Evolutionary conservation across 345 rosid species (phyloP), one percentile per base, ranked within the genome.

Genomic region (Excoecaria cochinchinensis): DNA sequence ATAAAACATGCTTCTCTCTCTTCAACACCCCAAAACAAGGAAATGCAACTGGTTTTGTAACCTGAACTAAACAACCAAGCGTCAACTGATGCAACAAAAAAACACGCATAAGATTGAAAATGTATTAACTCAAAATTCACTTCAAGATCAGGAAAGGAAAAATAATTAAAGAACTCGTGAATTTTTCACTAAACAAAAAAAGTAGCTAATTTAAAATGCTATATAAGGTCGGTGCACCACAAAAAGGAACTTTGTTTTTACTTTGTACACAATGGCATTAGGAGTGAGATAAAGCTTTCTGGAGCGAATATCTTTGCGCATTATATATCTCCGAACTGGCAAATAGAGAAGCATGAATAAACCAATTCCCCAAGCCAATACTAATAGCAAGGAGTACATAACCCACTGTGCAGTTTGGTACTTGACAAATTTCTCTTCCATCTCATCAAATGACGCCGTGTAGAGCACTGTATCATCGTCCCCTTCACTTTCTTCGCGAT

Each of bases 11-110:
- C 87, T 88, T 90, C 87, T 88, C 92, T 75, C 82, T 90, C 79
- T 87, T 85, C 24, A 90, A 77, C 57, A 85, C 86, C 77, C 95
- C 95, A 61, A 89, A 84, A 83, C 89, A 90, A 6, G 94, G 94
- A 79, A 88, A 85, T 69, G 85, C 75, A 14, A 88, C 89, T 3
- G 90, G 95, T 78, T 76, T 90, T 0, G 84, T 83, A 50, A 85
- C 92, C 95, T 90, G 68, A 70, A 63, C 53, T 73, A 17, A 80
- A 48, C 15, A 48, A 57, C 58, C 53, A 16, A 67, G 40, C 25
- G 16, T 65, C 47, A 50, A 40, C 39, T 19, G 53, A 61, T 17
- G 31, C 60, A 81, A 66, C 58, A 15, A 66, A n/a, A 66, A n/a
- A 5, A 39, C 44, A 66, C 16, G 22, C 55, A 69, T 59, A 64